Base-by-base conservation (phyloP, 106 monocot species). In the Ottelia alismoides region DNA sequence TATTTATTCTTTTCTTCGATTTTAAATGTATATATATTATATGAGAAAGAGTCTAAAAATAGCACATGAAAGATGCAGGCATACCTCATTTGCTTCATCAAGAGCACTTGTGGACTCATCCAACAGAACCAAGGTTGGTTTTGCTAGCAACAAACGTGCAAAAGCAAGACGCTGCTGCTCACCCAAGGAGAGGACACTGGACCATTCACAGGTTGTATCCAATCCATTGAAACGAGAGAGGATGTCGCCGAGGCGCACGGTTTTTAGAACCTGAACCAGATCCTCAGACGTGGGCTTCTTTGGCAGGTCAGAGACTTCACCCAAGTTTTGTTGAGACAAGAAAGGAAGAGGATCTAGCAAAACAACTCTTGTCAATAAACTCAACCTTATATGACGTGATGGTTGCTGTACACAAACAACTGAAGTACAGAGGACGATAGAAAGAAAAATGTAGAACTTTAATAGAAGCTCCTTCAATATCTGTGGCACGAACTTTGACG, bases 21-120 rank as follows among this genome's bases (percentile, higher is more conserved):
- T n/a, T n/a, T n/a, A n/a, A n/a, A n/a, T n/a, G n/a, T n/a, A n/a
- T n/a, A n/a, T n/a, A n/a, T n/a, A n/a, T n/a, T n/a, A n/a, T n/a
- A n/a, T n/a, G n/a, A n/a, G n/a, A n/a, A n/a, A n/a, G n/a, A n/a
- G n/a, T n/a, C n/a, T n/a, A n/a, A n/a, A n/a, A n/a, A n/a, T n/a
- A n/a, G n/a, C n/a, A n/a, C n/a, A n/a, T n/a, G n/a, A n/a, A n/a
- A n/a, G n/a, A n/a, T n/a, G n/a, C n/a, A n/a, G n/a, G n/a, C n/a
- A n/a, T n/a, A 69, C 74, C 90, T 84, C 80, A 52, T 86, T 80
- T 56, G 65, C 60, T 6, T 81, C 85, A 68, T 86, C 80, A 21
- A 85, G 57, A 55, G 80, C 85, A 56, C 85, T 86, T 56, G 80
- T 86, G 29, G 85, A 77, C 30, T 86, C 85, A 45, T 86, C 85